These are phyloP conservation scores for Acephala macrosclerotiorum DNA, from an alignment of 2,329 filamentous ascomycete genomes.

Conservation along the genomic window DNA sequence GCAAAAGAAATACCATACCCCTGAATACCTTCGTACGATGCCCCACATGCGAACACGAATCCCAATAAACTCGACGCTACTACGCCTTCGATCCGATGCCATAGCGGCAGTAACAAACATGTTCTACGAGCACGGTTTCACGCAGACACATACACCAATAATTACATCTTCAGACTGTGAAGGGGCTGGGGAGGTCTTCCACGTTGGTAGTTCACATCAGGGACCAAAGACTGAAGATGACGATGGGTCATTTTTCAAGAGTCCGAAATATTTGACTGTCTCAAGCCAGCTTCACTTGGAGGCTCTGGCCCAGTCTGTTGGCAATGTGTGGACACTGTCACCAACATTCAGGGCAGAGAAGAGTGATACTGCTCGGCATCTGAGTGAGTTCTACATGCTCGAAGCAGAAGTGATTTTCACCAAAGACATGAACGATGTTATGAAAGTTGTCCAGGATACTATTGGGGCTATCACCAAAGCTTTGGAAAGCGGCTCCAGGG, in stretches of 20 bases:
- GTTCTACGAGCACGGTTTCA: conserved; percentile 74
- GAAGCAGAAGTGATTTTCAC: conserved; percentile 89
- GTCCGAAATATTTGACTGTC: conserved; percentile 93
- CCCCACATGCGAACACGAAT: conserved; percentile 87
- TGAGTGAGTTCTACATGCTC: conserved; percentile 99
- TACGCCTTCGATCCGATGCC: conserved; percentile 83
- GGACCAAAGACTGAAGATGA: conserved; percentile 41
- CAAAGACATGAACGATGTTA: conserved; percentile 72
- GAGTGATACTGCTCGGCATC: conserved; percentile 90
- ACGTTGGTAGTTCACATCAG: conserved; percentile 53
- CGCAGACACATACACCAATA: conserved; percentile 90
- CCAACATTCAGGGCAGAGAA: conserved; percentile 93
- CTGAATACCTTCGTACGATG: conserved; percentile 86
- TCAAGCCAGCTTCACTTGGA: conserved; percentile 95
- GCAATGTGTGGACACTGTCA: conserved; percentile 91
- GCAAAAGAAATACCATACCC: conserved; percentile 94
- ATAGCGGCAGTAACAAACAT: conserved; percentile 77
- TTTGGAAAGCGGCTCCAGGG: conserved; percentile 46
- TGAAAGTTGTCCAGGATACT: conserved; percentile 82
- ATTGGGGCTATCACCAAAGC: conserved; percentile 62
- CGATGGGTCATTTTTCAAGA: conserved; percentile 75
- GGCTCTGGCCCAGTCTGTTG: conserved; percentile 85
- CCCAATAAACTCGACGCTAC: conserved; percentile 79
- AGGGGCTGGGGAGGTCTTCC: conserved; percentile 93
- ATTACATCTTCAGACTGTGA: conserved; percentile 98